These are phyloP conservation scores for Oehlia diaphana DNA, from an alignment of 192 early-diverging fungal genomes.

Conservation along the genomic window DNA sequence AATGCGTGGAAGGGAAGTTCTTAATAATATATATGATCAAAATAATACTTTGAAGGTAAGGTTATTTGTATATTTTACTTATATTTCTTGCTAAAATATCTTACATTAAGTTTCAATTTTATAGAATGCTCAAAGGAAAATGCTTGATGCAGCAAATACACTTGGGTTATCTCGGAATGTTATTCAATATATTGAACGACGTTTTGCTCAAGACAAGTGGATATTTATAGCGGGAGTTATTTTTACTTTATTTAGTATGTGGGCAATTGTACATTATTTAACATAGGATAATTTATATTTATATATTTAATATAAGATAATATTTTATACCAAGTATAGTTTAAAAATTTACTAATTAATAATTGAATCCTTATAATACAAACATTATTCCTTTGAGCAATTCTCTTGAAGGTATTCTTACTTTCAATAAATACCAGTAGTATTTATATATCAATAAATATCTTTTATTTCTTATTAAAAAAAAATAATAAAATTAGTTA, in stretches of 20 bases:
- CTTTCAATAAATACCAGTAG: neutral
- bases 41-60: constrained; percentile 55
- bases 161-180: constrained; percentile 60
- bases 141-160: constrained; percentile 58
- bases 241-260: constrained; percentile 51
- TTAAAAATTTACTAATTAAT: neutral
- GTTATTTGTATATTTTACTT: neutral
- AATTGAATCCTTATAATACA: neutral
- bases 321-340: neutral
- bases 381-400: neutral
- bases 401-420: neutral
- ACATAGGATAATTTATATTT: constrained; percentile 30
- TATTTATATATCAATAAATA: too few species aligned
- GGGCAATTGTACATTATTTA: constrained; percentile 57
- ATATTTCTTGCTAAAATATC: neutral
- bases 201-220: constrained; percentile 60
- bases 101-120: constrained; percentile 11
- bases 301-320: neutral
- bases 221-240: constrained; percentile 56
- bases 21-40: constrained; percentile 59
- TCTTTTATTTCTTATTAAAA: too few species aligned
- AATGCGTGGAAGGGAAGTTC: constrained; percentile 46
- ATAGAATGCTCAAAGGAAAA: constrained; percentile 57
- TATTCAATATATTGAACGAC: constrained; percentile 58
- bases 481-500: too few species aligned